Conservation (phyloP, 2,329 filamentous ascomycete species). For the Fusarium liriodendri region DNA sequence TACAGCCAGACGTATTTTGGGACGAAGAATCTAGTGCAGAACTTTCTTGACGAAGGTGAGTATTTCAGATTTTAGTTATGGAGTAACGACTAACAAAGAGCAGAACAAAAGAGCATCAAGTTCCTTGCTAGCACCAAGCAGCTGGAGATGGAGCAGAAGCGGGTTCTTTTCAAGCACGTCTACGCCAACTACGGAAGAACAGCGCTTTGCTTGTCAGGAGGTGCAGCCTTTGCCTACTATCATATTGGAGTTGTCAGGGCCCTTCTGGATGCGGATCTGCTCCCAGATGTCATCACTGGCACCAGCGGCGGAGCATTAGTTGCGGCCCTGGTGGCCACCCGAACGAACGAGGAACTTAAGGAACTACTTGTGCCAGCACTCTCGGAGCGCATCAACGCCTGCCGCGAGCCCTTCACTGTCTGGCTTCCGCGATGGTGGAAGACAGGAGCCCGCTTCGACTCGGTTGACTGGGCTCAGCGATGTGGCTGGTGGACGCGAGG, state of each 20-base stretch:
- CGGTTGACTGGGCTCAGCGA: constrained; percentile 87
- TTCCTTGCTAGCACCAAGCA: constrained; percentile 76
- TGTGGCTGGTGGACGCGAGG: constrained; percentile 92
- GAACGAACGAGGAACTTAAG: constrained; percentile 92
- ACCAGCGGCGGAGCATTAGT: constrained; percentile 95
- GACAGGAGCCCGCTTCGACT: constrained; percentile 94
- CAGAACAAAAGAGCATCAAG: constrained; percentile 73
- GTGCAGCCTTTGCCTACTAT: constrained; percentile 95
- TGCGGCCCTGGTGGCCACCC: constrained; percentile 86
- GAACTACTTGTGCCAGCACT: constrained; percentile 86
- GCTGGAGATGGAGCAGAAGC: constrained; percentile 78
- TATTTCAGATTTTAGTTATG: constrained; percentile 79
- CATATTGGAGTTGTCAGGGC: constrained; percentile 95
- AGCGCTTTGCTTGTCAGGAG: constrained; percentile 91
- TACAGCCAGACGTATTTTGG: constrained; percentile 98
- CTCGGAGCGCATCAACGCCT: constrained; percentile 86
- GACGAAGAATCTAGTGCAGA: constrained; percentile 94
- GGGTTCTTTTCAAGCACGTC: constrained; percentile 85
- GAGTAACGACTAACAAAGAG: constrained; percentile 48
- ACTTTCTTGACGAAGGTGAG: constrained; percentile 85
- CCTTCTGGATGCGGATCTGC: constrained; percentile 83
- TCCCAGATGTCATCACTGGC: constrained; percentile 95
- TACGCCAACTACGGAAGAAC: constrained; percentile 93
- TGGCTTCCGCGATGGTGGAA: constrained; percentile 91
- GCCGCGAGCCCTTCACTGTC: constrained; percentile 78